A percentile compares a stretch with the other conserved stretches of the same genome.
These are phyloP conservation scores for Barnettozyma botsteinii DNA, from an alignment of 805 yeast genomes.

Conservation along the genomic window DNA sequence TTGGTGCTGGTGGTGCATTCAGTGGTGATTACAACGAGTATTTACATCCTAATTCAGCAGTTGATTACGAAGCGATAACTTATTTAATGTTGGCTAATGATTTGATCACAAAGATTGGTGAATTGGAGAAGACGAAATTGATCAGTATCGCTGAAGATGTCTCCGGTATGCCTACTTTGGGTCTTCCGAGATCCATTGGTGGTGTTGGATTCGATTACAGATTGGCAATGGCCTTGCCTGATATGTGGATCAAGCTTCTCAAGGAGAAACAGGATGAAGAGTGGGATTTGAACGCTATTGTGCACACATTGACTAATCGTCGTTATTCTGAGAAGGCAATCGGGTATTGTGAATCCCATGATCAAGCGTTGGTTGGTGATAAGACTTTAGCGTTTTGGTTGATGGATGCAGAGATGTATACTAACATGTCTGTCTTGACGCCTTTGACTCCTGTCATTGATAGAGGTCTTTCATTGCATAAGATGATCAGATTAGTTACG, in stretches of 20 bases:
- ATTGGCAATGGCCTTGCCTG: constrained; percentile 95
- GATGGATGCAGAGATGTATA: constrained; percentile 98
- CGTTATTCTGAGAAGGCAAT: constrained; percentile 85
- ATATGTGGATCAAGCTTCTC: constrained; percentile 95
- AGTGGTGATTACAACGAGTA: constrained; percentile 93
- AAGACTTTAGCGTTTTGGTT: constrained; percentile 96
- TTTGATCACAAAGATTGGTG: constrained; percentile 51
- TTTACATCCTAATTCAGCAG: constrained; percentile 64
- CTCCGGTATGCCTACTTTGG: constrained; percentile 93
- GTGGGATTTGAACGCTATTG: constrained; percentile 84
- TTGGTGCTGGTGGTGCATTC: constrained; percentile 75
- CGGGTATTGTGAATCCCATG: constrained; percentile 92
- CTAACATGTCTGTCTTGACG: constrained; percentile 78
- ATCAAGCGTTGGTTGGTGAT: constrained; percentile 96
- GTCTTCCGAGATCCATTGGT: constrained; percentile 64
- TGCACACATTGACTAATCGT: constrained; percentile 79
- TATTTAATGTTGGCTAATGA: constrained; percentile 90
- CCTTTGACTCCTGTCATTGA: constrained; percentile 75
- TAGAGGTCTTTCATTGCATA: constrained; percentile 87
- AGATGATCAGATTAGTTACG: constrained; percentile 81
- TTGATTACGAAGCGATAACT: constrained; percentile 81
- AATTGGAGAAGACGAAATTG: constrained; percentile 40
- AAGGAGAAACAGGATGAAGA: constrained; percentile 82
- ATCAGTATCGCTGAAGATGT: constrained; percentile 94
- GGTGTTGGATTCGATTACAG: constrained; percentile 95